phyloP scores from a whole-genome alignment of 495 filamentous ascomycete species.

The Lasiosphaeria hispida region DNA sequence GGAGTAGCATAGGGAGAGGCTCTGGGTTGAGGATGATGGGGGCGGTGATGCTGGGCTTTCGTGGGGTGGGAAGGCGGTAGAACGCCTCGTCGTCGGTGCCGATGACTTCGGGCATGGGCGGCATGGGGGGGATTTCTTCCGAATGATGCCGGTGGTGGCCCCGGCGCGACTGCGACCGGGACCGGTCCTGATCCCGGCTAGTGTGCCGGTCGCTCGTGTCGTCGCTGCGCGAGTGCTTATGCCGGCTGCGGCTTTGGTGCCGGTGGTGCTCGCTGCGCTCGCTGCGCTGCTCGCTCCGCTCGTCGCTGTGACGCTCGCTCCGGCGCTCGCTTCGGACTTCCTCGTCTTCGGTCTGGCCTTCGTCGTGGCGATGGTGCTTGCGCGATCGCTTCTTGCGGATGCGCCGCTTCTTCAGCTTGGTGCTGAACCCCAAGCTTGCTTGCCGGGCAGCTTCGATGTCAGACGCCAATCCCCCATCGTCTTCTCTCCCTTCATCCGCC shows the following conservation, averaged over 20 bases:
- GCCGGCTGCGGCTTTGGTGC: slow-evolving; percentile 31
- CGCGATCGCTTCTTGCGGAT: slow-evolving; percentile 42
- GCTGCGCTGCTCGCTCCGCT: slow-evolving; percentile 26
- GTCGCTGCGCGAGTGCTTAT: slow-evolving; percentile 31
- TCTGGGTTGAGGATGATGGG: slow-evolving; percentile 44
- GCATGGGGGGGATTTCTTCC: slow-evolving; percentile 25
- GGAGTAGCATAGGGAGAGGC: slow-evolving; percentile 43
- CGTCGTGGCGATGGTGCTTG: slow-evolving; percentile 24
- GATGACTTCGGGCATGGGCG: slow-evolving; percentile 36
- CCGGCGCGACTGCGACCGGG: slow-evolving; percentile 17
- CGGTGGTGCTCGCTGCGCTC: slow-evolving; percentile 23
- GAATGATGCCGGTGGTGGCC: slow-evolving; percentile 31
- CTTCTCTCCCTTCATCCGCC: slow-evolving; percentile 16
- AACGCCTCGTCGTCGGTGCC: slow-evolving; percentile 41
- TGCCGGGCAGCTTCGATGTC: slow-evolving; percentile 43
- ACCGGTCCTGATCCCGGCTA: slow-evolving; percentile 9
- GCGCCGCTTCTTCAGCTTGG: slow-evolving; percentile 49
- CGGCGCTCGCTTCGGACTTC: slow-evolving; percentile 14
- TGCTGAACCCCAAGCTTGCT: slow-evolving; percentile 42
- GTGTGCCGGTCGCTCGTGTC: slow-evolving; percentile 24
- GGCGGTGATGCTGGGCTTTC: slow-evolving; percentile 38
- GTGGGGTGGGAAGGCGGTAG: slow-evolving; percentile 37
- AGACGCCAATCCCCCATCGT: slow-evolving; percentile 35
- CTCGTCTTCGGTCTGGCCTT: background rate
- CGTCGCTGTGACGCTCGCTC: slow-evolving; percentile 10